phyloP scores from a whole-genome alignment of 305 asterid genomes.

The Lippia alba region DNA sequence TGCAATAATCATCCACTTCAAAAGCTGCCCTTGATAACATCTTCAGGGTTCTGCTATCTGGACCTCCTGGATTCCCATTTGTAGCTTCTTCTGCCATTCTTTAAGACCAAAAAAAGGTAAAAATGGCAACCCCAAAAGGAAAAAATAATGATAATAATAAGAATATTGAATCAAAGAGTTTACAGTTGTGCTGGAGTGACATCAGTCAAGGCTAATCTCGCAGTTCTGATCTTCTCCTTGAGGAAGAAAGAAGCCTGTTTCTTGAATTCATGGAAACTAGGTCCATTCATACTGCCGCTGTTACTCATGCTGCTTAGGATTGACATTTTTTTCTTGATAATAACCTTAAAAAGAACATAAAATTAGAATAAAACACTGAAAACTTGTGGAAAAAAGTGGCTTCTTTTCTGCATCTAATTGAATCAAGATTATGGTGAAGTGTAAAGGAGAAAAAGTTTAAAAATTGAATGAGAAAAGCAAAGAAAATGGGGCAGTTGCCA shows the following conservation, averaged over 20 bases:
- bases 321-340: slow-evolving; percentile 51
- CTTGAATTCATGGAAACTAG: slow-evolving; percentile 75
- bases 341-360: background rate
- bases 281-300: slow-evolving; percentile 49
- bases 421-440: background rate
- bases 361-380: too few species aligned
- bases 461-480: background rate
- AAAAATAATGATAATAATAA: too few species aligned
- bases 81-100: slow-evolving; percentile 91
- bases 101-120: background rate
- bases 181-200: slow-evolving; percentile 85
- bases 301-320: slow-evolving; percentile 45
- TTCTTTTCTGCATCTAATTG: too few species aligned
- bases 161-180: background rate
- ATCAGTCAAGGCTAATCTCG: slow-evolving; percentile 89
- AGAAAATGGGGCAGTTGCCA: slow-evolving; percentile 25
- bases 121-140: background rate
- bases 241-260: slow-evolving; percentile 91
- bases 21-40: slow-evolving; percentile 86
- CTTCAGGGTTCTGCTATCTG: slow-evolving; percentile 70
- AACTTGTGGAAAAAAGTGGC: too few species aligned
- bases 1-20: slow-evolving; percentile 91
- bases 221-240: slow-evolving; percentile 92
- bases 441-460: background rate
- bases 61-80: slow-evolving; percentile 64